A percentile compares a stretch with the other conserved stretches of the same genome.
These are phyloP conservation scores for Malus sylvestris DNA, from an alignment of 306 rosid species.

Conservation along the genomic window DNA sequence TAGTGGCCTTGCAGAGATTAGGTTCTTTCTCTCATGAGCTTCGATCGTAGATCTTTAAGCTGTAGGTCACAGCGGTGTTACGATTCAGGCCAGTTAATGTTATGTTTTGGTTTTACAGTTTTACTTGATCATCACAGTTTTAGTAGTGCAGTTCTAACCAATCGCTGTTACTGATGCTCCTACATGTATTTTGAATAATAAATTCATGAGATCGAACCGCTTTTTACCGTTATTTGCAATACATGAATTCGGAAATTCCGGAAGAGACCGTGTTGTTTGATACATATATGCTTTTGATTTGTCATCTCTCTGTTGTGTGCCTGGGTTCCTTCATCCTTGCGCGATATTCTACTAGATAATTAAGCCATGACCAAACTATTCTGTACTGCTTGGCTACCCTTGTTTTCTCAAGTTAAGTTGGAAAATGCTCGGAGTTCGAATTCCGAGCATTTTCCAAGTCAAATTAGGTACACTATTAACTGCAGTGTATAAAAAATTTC, in stretches of 20 bases:
- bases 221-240: background rate
- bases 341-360: too few species aligned
- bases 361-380: too few species aligned
- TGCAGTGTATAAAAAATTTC: too few species aligned
- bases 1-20: constrained; percentile 37
- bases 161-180: background rate
- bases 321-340: too few species aligned
- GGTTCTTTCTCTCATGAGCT: background rate
- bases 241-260: background rate
- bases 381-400: too few species aligned
- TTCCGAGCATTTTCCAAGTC: too few species aligned
- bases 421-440: too few species aligned
- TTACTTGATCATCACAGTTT: background rate
- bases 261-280: background rate
- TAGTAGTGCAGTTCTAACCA: background rate
- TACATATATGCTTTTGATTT: background rate
- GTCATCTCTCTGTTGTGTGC: too few species aligned
- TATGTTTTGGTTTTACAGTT: background rate
- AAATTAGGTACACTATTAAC: too few species aligned
- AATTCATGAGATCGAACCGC: background rate
- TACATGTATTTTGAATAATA: background rate
- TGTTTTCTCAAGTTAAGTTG: too few species aligned
- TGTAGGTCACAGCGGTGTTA: constrained; percentile 20
- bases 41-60: constrained; percentile 5
- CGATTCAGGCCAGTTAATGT: constrained; percentile 27